phyloP scores from a whole-genome alignment of 805 yeast species.

The Diddensiella transvaalensis region DNA sequence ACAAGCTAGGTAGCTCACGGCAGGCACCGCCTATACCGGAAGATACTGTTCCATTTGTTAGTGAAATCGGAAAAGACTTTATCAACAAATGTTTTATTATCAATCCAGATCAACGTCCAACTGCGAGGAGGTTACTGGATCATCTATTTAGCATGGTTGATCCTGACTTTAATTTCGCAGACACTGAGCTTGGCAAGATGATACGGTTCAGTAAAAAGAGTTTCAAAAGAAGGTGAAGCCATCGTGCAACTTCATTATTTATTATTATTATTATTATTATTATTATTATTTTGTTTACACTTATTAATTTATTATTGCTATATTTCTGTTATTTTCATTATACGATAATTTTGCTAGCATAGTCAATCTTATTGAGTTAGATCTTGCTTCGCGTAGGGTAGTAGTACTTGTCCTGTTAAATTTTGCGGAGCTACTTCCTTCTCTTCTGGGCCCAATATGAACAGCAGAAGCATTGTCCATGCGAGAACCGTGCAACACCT shows the following conservation, averaged over 20 bases:
- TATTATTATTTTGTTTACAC: too few relatives aligned
- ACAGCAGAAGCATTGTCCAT: too few relatives aligned
- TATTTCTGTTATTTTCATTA: neutral
- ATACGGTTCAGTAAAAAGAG: slow-evolving; percentile 36
- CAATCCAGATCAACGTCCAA: slow-evolving; percentile 84
- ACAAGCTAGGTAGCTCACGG: slow-evolving; percentile 77
- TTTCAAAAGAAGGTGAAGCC: neutral
- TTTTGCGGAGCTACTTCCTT: too few relatives aligned
- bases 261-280: neutral
- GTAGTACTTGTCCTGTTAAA: too few relatives aligned
- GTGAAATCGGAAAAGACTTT: slow-evolving; percentile 64
- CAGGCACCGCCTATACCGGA: slow-evolving; percentile 95
- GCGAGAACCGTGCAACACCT: too few relatives aligned
- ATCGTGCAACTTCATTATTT: neutral
- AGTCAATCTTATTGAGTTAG: too few relatives aligned
- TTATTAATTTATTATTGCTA: too few relatives aligned
- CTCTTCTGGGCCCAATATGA: too few relatives aligned
- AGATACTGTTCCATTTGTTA: slow-evolving; percentile 66
- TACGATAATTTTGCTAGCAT: neutral
- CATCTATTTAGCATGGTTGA: slow-evolving; percentile 50
- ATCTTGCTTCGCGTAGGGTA: too few relatives aligned
- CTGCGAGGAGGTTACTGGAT: slow-evolving; percentile 61
- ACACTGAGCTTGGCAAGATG: slow-evolving; percentile 53
- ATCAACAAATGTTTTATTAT: slow-evolving; percentile 65
- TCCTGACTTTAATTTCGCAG: slow-evolving; percentile 45